Percentiles rank a stretch among this genome's conserved stretches.
Conservation (phyloP, 805 yeast species). For the Candida dendrica region DNA sequence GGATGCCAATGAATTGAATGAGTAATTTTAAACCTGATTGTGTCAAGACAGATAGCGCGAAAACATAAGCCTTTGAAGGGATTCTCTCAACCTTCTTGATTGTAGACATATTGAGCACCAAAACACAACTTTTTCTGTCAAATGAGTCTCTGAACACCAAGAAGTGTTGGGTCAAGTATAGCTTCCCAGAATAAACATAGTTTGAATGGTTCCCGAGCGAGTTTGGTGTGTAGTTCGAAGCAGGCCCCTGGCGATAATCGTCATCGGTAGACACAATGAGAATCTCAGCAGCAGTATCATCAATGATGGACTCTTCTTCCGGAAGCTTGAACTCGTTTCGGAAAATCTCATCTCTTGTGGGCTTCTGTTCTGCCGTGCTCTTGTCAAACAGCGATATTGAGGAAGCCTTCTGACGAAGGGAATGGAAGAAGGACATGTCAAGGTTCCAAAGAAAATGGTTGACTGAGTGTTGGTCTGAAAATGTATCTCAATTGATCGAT, state of each 20-base stretch:
- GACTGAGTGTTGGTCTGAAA: no score
- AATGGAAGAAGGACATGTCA: constrained; percentile 43
- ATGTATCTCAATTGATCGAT: no score
- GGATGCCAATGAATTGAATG: constrained; percentile 70
- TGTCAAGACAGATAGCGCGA: constrained; percentile 68
- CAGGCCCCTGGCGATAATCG: constrained; percentile 1
- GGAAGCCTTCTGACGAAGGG: constrained; percentile 40
- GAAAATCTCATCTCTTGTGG: constrained; percentile 64
- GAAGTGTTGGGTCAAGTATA: constrained; percentile 71
- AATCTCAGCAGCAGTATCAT: constrained; percentile 63
- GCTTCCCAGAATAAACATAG: constrained; percentile 47
- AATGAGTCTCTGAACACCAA: constrained; percentile 66
- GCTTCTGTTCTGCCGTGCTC: constrained; percentile 29
- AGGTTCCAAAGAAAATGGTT: neutral
- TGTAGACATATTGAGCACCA: constrained; percentile 68
- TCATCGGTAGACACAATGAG: constrained; percentile 24
- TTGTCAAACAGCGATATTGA: constrained; percentile 34
- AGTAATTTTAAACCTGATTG: constrained; percentile 56
- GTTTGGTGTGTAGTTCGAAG: constrained; percentile 6
- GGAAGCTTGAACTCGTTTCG: constrained; percentile 67
- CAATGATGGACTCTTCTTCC: constrained; percentile 54
- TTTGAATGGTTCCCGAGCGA: constrained; percentile 14
- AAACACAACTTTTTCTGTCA: constrained; percentile 60
- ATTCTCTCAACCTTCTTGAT: constrained; percentile 80
- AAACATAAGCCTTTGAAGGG: constrained; percentile 67